Evolutionary conservation across 768 basidiomycete genomes (phyloP).

Genomic region (Trichaptum fuscoviolaceum): DNA sequence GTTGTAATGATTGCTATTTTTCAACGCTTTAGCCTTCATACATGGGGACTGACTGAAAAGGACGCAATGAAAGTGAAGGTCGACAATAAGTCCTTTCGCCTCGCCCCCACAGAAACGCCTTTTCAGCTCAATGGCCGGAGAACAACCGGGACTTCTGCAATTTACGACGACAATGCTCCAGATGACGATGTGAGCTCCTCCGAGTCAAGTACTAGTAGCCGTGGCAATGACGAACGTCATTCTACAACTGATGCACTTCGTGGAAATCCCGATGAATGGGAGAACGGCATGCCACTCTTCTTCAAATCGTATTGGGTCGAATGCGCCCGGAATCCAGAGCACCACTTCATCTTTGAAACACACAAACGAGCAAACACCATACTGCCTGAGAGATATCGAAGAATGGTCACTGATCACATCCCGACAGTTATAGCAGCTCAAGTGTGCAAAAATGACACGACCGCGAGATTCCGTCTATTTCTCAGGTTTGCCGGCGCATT

Average conservation of each 20-base stretch:
- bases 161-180: too few species aligned
- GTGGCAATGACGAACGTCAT: too few species aligned
- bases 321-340: background rate
- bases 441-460: background rate
- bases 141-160: too few species aligned
- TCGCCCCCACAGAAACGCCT: too few species aligned
- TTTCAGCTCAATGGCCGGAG: too few species aligned
- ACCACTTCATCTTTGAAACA: background rate
- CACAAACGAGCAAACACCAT: background rate
- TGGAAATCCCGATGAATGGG: background rate
- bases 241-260: background rate
- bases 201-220: too few species aligned
- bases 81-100: background rate
- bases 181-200: too few species aligned
- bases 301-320: background rate
- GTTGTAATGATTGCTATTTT: slow-evolving; percentile 15
- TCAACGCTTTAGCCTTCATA: slow-evolving; percentile 12
- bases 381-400: background rate
- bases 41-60: background rate
- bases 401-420: background rate
- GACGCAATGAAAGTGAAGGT: background rate
- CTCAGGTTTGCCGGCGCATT: background rate
- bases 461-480: background rate
- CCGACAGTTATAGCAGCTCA: background rate
- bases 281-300: background rate